Base-by-base conservation (phyloP, 1,284 basidiomycete species). In the Volvariella volvacea region DNA sequence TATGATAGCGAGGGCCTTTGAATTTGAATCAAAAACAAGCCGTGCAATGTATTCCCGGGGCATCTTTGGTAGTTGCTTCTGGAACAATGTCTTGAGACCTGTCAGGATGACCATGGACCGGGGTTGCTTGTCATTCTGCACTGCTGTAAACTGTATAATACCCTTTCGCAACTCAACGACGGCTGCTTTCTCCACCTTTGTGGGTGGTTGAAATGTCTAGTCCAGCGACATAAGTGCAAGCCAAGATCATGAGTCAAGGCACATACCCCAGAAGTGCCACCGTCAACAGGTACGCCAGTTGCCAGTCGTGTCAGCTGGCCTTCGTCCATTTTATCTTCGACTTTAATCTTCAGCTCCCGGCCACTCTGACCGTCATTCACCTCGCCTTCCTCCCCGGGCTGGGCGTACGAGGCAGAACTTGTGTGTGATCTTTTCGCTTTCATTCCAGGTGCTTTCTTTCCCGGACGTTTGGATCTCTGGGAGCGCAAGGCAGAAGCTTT, bases 1-100 rank as follows among this genome's bases (percentile, higher is more conserved):
- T 60, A 98, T 87, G 60, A 99, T 98, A 2, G 93, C 95, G 48
- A 99, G 76, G 36, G 83, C 82, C 59, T 88, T 88, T 39, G 96
- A 96, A 57, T 94, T 96, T 33, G 77, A 73, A 61, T 99, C 95
- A 51, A 93, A 90, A 0, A 99, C 95, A 12, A 99, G 76, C 30
- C 96, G 81, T 1, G 96, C 92, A 52, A 99, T 99, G 58, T 99
- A 99, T 62, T 99, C 96, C 57, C 93, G 75, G 16, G 96, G 96
- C 96, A 99, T 99, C 66, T 98, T 98, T 6, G 96, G 96, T 4
- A 99, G 68, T 63, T 99, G 96, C 52, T 92, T 91, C 62, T 97
- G 95, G 59, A 99, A 99, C 19, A 99, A 81, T 19, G 92, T 95
- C 68, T 98, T 99, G 49, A 98, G 74, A 9, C 93, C 92, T 0